Evolutionary conservation across 306 rosid species (phyloP).

Genomic region (Herpetospermum pedunculosum): DNA sequence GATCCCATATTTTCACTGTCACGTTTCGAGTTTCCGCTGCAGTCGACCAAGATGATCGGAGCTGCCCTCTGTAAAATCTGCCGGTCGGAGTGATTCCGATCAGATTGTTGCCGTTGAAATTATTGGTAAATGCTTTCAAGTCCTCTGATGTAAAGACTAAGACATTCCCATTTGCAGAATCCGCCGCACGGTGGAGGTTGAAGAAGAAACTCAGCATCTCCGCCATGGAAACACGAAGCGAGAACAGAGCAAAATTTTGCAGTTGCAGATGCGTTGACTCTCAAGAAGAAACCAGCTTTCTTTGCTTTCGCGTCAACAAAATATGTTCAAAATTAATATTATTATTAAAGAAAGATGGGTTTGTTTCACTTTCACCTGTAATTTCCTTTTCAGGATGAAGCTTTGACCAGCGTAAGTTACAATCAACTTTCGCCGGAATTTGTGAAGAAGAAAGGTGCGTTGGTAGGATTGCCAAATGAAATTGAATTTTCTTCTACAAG

Average conservation of each 20-base stretch:
- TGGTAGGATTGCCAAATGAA: not conserved
- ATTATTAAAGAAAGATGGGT: not conserved
- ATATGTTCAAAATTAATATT: not conserved
- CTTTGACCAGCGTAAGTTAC: not conserved
- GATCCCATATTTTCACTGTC: slow-evolving; percentile 39
- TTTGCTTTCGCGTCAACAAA: not conserved
- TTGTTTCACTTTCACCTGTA: not conserved
- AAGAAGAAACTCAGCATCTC: slow-evolving; percentile 10
- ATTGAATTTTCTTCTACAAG: not conserved
- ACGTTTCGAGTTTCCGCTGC: slow-evolving; percentile 19
- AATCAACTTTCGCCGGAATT: not conserved
- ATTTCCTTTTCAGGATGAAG: not conserved
- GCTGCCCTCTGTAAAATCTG: slow-evolving; percentile 36
- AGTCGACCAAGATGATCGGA: slow-evolving; percentile 8
- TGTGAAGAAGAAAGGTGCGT: not conserved
- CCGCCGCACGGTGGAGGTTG: not conserved
- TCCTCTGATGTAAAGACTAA: slow-evolving; percentile 30
- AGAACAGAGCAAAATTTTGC: not conserved
- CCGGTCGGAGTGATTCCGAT: slow-evolving; percentile 39
- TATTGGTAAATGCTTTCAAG: slow-evolving; percentile 30
- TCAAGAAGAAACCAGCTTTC: not conserved
- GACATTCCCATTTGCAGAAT: slow-evolving; percentile 17
- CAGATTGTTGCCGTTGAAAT: slow-evolving; percentile 28
- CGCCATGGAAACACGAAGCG: not conserved
- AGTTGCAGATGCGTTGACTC: not conserved